A percentile compares a stretch with the other conserved stretches of the same genome.
Conservation (phyloP, 805 yeast genomes). For the Ogataea haglerorum region DNA sequence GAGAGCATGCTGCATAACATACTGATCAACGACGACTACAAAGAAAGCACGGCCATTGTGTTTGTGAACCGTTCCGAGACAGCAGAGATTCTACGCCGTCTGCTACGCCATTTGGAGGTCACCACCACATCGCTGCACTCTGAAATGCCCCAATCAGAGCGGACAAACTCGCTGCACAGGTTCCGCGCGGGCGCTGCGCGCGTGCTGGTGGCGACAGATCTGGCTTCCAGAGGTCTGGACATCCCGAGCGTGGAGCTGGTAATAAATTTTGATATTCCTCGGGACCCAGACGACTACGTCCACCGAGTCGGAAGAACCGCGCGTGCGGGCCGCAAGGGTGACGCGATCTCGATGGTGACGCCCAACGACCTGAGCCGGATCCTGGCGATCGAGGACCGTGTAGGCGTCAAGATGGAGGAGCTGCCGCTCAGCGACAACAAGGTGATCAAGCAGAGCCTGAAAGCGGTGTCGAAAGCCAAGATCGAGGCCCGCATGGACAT, state of each 20-base stretch:
- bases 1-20: slow-evolving; percentile 81
- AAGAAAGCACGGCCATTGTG: slow-evolving; percentile 69
- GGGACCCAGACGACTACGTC: slow-evolving; percentile 79
- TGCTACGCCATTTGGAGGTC: slow-evolving; percentile 67
- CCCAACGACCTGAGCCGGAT: slow-evolving; percentile 82
- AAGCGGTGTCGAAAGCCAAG: slow-evolving; percentile 73
- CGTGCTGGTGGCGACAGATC: slow-evolving; percentile 90
- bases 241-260: slow-evolving; percentile 78
- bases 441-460: slow-evolving; percentile 70
- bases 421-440: slow-evolving; percentile 69
- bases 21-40: slow-evolving; percentile 58
- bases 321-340: slow-evolving; percentile 92
- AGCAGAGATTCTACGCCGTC: slow-evolving; percentile 82
- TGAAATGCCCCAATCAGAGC: slow-evolving; percentile 88
- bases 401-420: slow-evolving; percentile 74
- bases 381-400: slow-evolving; percentile 81
- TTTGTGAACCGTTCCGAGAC: slow-evolving; percentile 89
- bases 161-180: slow-evolving; percentile 87
- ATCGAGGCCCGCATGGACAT: slow-evolving; percentile 89
- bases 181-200: slow-evolving; percentile 94
- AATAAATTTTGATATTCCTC: slow-evolving; percentile 75
- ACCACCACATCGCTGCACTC: slow-evolving; percentile 90
- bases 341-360: slow-evolving; percentile 74
- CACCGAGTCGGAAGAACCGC: slow-evolving; percentile 96
- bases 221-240: slow-evolving; percentile 87